phyloP scores from a whole-genome alignment of 257 asterid genomes.

The Solanum gandarillasii region DNA sequence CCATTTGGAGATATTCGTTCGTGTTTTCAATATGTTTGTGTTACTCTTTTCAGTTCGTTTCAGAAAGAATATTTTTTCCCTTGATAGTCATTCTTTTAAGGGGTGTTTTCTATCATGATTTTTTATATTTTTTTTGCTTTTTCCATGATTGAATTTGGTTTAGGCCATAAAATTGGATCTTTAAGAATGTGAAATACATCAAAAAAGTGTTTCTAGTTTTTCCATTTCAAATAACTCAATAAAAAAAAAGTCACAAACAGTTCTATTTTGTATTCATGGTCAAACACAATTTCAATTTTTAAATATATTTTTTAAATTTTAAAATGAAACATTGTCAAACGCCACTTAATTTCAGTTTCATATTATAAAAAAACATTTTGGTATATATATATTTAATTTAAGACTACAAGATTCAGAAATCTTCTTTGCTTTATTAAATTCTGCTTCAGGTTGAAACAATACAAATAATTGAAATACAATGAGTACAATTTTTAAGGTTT shows the following conservation, averaged over 20 bases:
- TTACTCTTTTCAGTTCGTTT: too few species aligned
- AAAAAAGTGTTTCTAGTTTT: not conserved
- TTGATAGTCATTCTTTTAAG: not conserved
- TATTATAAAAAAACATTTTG: too few species aligned
- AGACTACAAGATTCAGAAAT: fast-evolving
- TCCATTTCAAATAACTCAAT: not conserved
- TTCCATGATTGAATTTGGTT: not conserved
- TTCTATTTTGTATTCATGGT: not conserved
- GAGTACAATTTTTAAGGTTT: not conserved
- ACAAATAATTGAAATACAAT: not conserved
- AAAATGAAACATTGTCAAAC: not conserved
- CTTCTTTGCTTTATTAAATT: fast-evolving
- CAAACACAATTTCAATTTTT: not conserved
- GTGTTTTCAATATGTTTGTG: too few species aligned
- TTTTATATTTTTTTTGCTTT: too few species aligned
- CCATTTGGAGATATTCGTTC: too few species aligned
- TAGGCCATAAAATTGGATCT: not conserved
- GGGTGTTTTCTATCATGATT: not conserved
- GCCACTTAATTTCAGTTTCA: not conserved
- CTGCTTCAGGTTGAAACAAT: not conserved
- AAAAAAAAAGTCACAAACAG: not conserved
- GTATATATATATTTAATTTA: not conserved
- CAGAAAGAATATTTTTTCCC: not conserved
- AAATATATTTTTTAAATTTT: not conserved
- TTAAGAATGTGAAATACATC: not conserved